A percentile compares a stretch with the other conserved stretches of the same genome.
These are phyloP conservation scores for Xylaria sp. DNA, from an alignment of 2,329 filamentous ascomycete species.

Conservation along the genomic window DNA sequence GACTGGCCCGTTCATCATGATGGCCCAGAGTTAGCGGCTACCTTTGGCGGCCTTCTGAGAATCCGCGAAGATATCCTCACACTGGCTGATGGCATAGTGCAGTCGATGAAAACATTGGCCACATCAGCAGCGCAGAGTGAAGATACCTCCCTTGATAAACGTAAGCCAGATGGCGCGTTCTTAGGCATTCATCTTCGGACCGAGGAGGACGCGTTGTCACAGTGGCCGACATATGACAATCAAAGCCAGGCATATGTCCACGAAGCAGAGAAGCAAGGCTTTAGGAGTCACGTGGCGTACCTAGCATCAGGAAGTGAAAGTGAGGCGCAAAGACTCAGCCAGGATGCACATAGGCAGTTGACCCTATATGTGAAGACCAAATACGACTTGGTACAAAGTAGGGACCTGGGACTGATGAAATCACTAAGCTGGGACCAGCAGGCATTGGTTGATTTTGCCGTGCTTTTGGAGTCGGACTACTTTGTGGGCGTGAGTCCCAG, in stretches of 20 bases:
- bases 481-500: slow-evolving; percentile 43
- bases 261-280: slow-evolving; percentile 28
- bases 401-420: slow-evolving; percentile 30
- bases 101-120: slow-evolving; percentile 18
- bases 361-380: slow-evolving; percentile 36
- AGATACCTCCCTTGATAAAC: not conserved
- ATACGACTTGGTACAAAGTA: slow-evolving; percentile 31
- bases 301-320: slow-evolving; percentile 41
- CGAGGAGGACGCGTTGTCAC: slow-evolving; percentile 39
- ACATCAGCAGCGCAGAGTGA: slow-evolving; percentile 22
- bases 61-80: slow-evolving; percentile 34
- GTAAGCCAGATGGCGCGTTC: slow-evolving; percentile 20
- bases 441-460: slow-evolving; percentile 38
- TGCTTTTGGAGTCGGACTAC: slow-evolving; percentile 35
- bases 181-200: slow-evolving; percentile 42
- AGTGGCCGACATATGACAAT: slow-evolving; percentile 40
- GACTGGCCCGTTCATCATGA: slow-evolving; percentile 43
- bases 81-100: slow-evolving; percentile 21
- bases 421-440: slow-evolving; percentile 40
- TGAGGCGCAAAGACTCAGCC: slow-evolving; percentile 35
- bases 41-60: slow-evolving; percentile 40
- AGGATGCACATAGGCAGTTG: slow-evolving; percentile 26
- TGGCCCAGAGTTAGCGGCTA: slow-evolving; percentile 40
- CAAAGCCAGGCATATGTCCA: slow-evolving; percentile 38
- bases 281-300: slow-evolving; percentile 35